These are phyloP conservation scores for Nakazawaea molendinolei DNA, from an alignment of 805 yeast genomes.

Conservation along the genomic window DNA sequence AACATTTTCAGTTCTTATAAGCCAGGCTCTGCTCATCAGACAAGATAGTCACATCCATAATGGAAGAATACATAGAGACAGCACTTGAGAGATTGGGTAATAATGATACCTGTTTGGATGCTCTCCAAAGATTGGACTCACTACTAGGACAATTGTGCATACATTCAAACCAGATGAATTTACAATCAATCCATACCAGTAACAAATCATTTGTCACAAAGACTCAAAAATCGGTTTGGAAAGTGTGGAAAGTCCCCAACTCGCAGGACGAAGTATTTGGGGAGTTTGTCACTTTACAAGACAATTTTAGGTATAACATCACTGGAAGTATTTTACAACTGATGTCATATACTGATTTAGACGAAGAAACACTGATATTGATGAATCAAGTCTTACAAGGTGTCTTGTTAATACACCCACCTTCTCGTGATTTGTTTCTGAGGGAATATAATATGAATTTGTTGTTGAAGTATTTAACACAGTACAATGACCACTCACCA, in stretches of 20 bases:
- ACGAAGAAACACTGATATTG: constrained; percentile 17
- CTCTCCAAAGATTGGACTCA: constrained; percentile 11
- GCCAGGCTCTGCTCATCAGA: too few relatives aligned
- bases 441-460: constrained; percentile 32
- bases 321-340: constrained; percentile 26
- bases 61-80: constrained; percentile 16
- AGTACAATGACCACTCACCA: constrained; percentile 9
- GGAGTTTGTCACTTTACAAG: constrained; percentile 41
- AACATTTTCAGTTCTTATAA: too few relatives aligned
- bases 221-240: constrained; percentile 9
- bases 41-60: background rate
- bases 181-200: background rate
- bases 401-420: constrained; percentile 49
- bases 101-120: background rate
- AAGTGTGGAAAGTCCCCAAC: constrained; percentile 24
- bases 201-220: constrained; percentile 5
- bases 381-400: constrained; percentile 47
- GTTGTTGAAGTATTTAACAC: constrained; percentile 21
- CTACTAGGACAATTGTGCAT: constrained; percentile 13
- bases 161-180: constrained; percentile 3
- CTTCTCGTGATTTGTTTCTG: constrained; percentile 43
- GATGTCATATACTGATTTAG: constrained; percentile 11
- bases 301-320: constrained; percentile 45
- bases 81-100: constrained; percentile 11
- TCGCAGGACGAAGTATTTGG: constrained; percentile 23